A percentile compares a stretch with the other conserved stretches of the same genome.
Conservation (phyloP, 805 yeast species). For the Candida namnaoensis region DNA sequence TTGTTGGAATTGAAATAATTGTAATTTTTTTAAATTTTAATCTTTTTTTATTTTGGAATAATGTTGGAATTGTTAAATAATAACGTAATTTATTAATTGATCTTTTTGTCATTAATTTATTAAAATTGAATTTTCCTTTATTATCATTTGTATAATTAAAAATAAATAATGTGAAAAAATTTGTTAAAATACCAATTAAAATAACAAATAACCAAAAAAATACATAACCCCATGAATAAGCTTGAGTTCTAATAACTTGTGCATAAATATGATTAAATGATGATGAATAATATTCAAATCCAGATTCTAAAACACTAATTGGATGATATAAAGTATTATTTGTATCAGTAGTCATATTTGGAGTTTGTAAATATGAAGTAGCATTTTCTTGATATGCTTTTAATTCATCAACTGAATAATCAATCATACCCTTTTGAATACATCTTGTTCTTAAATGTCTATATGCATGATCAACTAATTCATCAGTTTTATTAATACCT, state of each 20-base stretch:
- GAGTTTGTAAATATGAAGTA: slow-evolving; percentile 21
- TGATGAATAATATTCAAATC: slow-evolving; percentile 22
- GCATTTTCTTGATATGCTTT: slow-evolving; percentile 25
- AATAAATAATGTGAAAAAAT: slow-evolving; percentile 17
- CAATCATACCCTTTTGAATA: slow-evolving; percentile 21
- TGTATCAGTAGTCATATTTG: slow-evolving; percentile 19
- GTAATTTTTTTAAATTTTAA: background rate
- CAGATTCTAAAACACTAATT: slow-evolving; percentile 21
- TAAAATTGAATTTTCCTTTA: slow-evolving; percentile 7
- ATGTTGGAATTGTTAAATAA: slow-evolving; percentile 18
- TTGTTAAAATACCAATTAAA: slow-evolving; percentile 20
- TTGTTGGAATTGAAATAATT: slow-evolving; percentile 17
- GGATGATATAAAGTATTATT: slow-evolving; percentile 20
- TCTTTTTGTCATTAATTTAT: background rate
- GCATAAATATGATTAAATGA: slow-evolving; percentile 28
- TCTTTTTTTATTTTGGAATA: slow-evolving; percentile 5
- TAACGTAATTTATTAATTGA: slow-evolving; percentile 14
- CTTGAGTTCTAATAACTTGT: slow-evolving; percentile 28
- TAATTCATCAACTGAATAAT: slow-evolving; percentile 25
- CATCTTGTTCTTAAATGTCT: slow-evolving; percentile 29
- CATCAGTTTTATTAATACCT: slow-evolving; percentile 15
- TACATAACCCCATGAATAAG: slow-evolving; percentile 37
- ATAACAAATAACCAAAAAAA: slow-evolving; percentile 31
- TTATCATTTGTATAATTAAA: slow-evolving; percentile 16
- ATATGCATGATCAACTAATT: slow-evolving; percentile 28